A percentile compares a stretch with the other conserved stretches of the same genome.
phyloP scores from a whole-genome alignment of 116 monocot species.

The Posidonia oceanica region DNA sequence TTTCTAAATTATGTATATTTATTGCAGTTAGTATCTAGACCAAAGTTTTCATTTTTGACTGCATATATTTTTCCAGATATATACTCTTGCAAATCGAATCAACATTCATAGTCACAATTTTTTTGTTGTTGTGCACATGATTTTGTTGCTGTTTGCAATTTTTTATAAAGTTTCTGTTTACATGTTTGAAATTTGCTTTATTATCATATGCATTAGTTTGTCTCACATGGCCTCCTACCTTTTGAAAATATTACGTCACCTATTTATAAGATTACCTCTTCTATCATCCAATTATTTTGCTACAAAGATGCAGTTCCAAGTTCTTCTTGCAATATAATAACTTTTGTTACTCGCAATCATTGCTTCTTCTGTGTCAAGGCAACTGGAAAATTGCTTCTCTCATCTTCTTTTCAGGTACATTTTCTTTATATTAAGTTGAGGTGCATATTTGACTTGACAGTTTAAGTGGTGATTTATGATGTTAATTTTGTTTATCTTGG shows the following conservation, averaged over 20 bases:
- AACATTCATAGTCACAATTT: background rate
- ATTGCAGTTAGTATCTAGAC: slow-evolving; percentile 36
- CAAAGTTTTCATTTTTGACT: background rate
- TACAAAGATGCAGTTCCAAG: slow-evolving; percentile 7
- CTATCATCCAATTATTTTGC: slow-evolving; percentile 34
- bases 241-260: no score
- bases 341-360: no score
- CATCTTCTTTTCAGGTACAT: background rate
- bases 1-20: background rate
- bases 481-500: background rate
- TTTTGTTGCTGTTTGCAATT: no score
- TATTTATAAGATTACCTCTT: no score
- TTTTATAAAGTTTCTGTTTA: no score
- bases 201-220: no score
- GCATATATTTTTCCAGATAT: slow-evolving; percentile 11
- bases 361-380: no score
- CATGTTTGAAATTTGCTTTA: no score
- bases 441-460: background rate
- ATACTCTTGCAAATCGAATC: slow-evolving; percentile 24
- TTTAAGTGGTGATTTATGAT: background rate
- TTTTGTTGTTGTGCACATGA: background rate
- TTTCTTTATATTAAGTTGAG: no score
- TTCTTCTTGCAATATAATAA: background rate
- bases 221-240: no score
- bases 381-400: no score